Evolutionary conservation across 139 green algal genomes (phyloP), one percentile per base, ranked within the genome.

Genomic region (Chara braunii): DNA sequence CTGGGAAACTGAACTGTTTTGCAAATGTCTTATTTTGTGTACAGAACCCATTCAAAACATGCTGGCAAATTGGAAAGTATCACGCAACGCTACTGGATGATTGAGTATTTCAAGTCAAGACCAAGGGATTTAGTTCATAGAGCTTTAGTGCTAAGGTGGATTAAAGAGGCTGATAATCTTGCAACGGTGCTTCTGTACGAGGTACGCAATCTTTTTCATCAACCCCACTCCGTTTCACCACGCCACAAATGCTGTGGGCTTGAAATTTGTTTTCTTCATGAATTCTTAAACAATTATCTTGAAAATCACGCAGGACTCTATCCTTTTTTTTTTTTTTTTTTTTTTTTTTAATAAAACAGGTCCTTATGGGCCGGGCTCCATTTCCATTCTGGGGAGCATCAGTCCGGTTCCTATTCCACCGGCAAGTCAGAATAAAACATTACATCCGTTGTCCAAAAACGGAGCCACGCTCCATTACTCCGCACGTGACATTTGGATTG

Each of bases 141-240:
- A 30, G 60, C 60, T 23, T 11, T 67, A 22, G 28, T 59, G 9
- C 60, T 70, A n/a, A n/a, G 60, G 26, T 70, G 60, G 48, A 26
- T 68, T 22, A 45, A 51, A 3, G 26, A 70, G 24, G 60, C 12
- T 6, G 42, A 68, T 3, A 6, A 7, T 8, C 31, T 70, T 44
- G 45, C 45, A n/a, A 45, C 48, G 4, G 45, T 70, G 3, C 32
- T 70, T 23, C 48, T 70, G 12, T 4, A 33, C 14, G 29, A 70
- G 43, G 60, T 70, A 61, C 18, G 57, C 57, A 11, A n/a, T 11
- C 28, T 59, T 45, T 45, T 18, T 45, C n/a, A 59, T 18, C 14
- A 59, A n/a, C n/a, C 37, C 18, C 18, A 48, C 18, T 48, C 18
- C 18, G 40, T 48, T 18, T 18, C 18, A 18, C 40, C 18, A 48